Percentiles rank a stretch among this genome's conserved stretches.
Evolutionary conservation across 768 basidiomycete species (phyloP).

Genomic region (Lepiota subincarnata): DNA sequence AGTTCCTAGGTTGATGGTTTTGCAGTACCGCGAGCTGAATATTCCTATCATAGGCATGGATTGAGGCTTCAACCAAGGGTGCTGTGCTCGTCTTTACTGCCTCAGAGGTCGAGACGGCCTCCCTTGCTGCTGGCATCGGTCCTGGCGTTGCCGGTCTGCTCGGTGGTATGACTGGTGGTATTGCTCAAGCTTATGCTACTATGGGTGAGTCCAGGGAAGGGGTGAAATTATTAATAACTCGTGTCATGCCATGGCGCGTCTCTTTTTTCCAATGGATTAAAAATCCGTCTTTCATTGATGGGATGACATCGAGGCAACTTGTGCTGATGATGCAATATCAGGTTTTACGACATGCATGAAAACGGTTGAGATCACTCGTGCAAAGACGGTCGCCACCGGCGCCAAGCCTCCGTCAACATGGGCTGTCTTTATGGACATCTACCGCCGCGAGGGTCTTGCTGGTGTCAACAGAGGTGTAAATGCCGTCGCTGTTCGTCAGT

Average conservation of each 20-base stretch:
- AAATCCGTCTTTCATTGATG: conserved; percentile 4
- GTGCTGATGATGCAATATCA: conserved; percentile 24
- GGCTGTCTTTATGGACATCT: conserved; percentile 93
- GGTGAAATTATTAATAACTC: background rate
- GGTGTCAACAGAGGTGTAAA: conserved; percentile 99
- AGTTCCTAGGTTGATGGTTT: conserved; percentile 17
- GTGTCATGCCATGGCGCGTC: background rate
- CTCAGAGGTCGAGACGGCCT: conserved; percentile 83
- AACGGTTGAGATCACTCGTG: conserved; percentile 95
- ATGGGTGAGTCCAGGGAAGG: conserved; percentile 72
- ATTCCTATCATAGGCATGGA: conserved; percentile 75
- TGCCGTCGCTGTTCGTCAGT: conserved; percentile 86
- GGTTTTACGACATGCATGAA: conserved; percentile 99
- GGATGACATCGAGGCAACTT: background rate
- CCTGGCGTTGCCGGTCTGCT: conserved; percentile 84
- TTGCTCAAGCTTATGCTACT: conserved; percentile 98
- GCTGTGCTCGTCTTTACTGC: conserved; percentile 95
- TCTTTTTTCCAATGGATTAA: background rate
- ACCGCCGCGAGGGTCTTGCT: conserved; percentile 85
- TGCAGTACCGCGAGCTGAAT: conserved; percentile 6
- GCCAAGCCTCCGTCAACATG: conserved; percentile 88
- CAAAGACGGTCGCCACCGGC: conserved; percentile 84
- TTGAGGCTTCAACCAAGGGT: conserved; percentile 98
- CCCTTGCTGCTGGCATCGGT: conserved; percentile 62
- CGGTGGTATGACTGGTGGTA: conserved; percentile 96